Evolutionary conservation across 352 stramenopile species (phyloP), one percentile per base, ranked within the genome.

Genomic region (Globisporangium emineosum): DNA sequence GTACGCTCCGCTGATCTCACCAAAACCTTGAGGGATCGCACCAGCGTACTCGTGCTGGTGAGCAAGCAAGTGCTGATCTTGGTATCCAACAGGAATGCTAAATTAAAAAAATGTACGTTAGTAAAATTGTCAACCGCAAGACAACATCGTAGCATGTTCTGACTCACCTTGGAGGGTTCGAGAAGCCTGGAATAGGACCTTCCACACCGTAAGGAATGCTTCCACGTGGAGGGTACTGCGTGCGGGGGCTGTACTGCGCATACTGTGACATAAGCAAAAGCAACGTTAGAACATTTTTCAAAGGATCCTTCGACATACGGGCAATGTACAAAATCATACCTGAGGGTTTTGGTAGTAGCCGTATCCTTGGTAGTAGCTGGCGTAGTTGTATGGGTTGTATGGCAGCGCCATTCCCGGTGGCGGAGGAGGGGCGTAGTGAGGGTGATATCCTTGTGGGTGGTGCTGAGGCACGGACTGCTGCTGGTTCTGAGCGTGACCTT

Each of bases 371-470:
- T 93, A 95, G 73, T 94, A 92, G 42, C 71, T 82, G 37, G 71
- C 76, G 67, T 95, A 95, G 69, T 91, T 95, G 77, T 95, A 95
- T 57, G 87, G 87, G 72, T 95, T 93, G 82, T 93, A 95, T 8
- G 81, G 81, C 73, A 95, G 72, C 21, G 87, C 83, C 87, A 95
- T 95, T 29, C 87, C 87, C 27, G 87, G 87, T 30, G 87, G 87
- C n/a, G 87, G 87, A 35, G 84, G 87, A 27, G 87, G 87, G 19
- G 83, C 81, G 57, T 92, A 95, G 70, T 95, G 81, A 25, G 78
- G 78, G 66, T 88, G 87, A 71, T 95, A 95, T 30, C 85, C 79
- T 40, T 90, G 85, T 49, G 87, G 86, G 55, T 93, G 84, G 68
- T 91, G 74, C 30, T 88, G 81, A n/a, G 72, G 70, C 25, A 77